Base-by-base conservation (phyloP, 257 asterid genomes). In the Nemophila menziesii region DNA sequence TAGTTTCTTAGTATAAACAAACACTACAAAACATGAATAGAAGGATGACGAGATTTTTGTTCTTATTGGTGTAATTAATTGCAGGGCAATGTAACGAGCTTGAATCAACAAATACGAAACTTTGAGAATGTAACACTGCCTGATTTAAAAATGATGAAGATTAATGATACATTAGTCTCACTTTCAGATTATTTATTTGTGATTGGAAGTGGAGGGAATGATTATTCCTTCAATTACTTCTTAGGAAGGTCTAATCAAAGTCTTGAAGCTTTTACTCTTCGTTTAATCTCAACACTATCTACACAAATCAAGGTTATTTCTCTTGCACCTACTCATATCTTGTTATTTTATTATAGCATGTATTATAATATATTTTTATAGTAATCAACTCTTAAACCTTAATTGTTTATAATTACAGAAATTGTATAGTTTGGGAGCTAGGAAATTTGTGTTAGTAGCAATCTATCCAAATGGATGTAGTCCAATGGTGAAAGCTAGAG, bases 171-270 rank as follows among this genome's bases (percentile, higher is more conserved):
- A 0, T 40, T 48, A 53, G 52, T 39, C 12, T 39, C 33, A 14
- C 22, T 72, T 19, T 37, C 68, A 2, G 4, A 78, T 14, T 85
- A 43, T 57, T 20, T 85, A 44, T 85, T 81, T 65, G 64, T 81
- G 52, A 75, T 85, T 18, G 85, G 79, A 34, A 68, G 57, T 20
- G 93, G 92, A n/a, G 93, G 93, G 44, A 85, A 85, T 55, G 96
- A 85, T 61, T 85, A 73, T 36, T 51, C 82, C 17, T 60, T 73
- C 10, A 78, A 78, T 54, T 85, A 73, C 43, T 85, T 85, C 54
- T 0, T 73, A 45, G 58, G 52, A 21, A 38, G 40, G 22, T 39
- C n/a, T 5, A 69, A 71, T 67, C 62, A 64, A 54, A 73, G 62
- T 24, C 48, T 80, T 46, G 51, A 62, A 61, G 69, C 34, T 20